These are phyloP conservation scores for Cordyceps tenuipes DNA, from an alignment of 2,329 filamentous ascomycete species.

Conservation along the genomic window DNA sequence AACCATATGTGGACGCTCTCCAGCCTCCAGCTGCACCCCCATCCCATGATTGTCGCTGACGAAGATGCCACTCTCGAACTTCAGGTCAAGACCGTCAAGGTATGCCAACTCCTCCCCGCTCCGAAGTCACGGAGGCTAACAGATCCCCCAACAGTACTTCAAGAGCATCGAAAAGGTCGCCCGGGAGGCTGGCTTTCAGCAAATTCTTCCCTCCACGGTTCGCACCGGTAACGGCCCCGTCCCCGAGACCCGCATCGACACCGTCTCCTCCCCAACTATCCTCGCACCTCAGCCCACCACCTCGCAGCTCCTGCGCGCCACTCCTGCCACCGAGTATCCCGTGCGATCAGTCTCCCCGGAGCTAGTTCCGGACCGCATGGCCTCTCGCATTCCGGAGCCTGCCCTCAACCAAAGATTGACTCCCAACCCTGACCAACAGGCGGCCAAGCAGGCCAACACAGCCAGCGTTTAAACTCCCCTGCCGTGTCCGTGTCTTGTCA, in stretches of 20 bases:
- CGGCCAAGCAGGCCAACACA: constrained; percentile 20
- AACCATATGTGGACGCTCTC: constrained; percentile 92
- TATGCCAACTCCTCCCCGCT: constrained; percentile 16
- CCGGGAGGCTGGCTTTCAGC: constrained; percentile 46
- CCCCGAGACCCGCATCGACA: constrained; percentile 33
- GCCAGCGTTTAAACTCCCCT: constrained; percentile 17
- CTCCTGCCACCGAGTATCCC: constrained; percentile 47
- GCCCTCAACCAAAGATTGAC: constrained; percentile 36
- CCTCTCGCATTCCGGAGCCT: constrained; percentile 45
- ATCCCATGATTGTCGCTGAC: constrained; percentile 76
- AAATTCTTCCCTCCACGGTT: constrained; percentile 48
- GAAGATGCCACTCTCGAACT: constrained; percentile 69
- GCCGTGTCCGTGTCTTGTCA: background rate
- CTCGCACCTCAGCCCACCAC: constrained; percentile 47
- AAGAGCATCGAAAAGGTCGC: constrained; percentile 63
- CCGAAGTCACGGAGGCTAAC: background rate
- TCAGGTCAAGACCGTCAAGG: constrained; percentile 65
- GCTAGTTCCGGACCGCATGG: constrained; percentile 55
- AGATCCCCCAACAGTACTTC: constrained; percentile 45
- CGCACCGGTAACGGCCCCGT: constrained; percentile 40
- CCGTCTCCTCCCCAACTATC: constrained; percentile 37
- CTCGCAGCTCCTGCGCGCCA: constrained; percentile 44
- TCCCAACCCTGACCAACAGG: constrained; percentile 39
- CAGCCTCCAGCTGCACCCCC: constrained; percentile 68
- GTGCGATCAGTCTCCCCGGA: constrained; percentile 50